Percentiles rank a stretch among this genome's conserved stretches.
Evolutionary conservation across 495 filamentous ascomycete genomes (phyloP).

Genomic region (Immersiella caudata): DNA sequence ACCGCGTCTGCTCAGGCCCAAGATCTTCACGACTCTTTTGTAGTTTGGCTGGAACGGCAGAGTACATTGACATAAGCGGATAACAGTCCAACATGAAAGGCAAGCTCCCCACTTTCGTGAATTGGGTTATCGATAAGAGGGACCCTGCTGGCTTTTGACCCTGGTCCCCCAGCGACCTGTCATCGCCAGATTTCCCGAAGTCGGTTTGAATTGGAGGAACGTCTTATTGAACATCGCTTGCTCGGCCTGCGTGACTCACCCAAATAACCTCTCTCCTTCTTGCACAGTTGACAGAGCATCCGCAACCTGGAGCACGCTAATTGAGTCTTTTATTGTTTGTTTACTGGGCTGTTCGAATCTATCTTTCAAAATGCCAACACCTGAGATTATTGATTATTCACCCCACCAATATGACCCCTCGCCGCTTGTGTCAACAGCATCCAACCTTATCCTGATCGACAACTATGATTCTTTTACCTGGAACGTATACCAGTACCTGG

Average conservation of each 20-base stretch:
- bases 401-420: constrained; percentile 76
- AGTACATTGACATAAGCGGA: background rate
- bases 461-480: constrained; percentile 99
- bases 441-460: constrained; percentile 93
- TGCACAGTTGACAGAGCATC: background rate
- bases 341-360: background rate
- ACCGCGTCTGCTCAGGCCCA: no score
- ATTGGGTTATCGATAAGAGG: constrained; percentile 12
- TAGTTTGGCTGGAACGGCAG: background rate
- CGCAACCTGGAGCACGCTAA: background rate
- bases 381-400: constrained; percentile 78
- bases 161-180: background rate
- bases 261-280: background rate
- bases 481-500: constrained; percentile 98
- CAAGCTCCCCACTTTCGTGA: background rate
- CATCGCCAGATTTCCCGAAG: constrained; percentile 1
- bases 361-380: constrained; percentile 44
- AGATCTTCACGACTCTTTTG: background rate
- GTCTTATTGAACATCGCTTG: background rate
- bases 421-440: constrained; percentile 69
- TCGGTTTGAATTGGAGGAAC: background rate
- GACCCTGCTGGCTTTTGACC: background rate
- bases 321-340: background rate
- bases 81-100: background rate
- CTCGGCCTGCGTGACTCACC: constrained; percentile 21